These are phyloP conservation scores for Arthrobotrys sinensis DNA, from an alignment of 2,329 filamentous ascomycete genomes.

Conservation along the genomic window DNA sequence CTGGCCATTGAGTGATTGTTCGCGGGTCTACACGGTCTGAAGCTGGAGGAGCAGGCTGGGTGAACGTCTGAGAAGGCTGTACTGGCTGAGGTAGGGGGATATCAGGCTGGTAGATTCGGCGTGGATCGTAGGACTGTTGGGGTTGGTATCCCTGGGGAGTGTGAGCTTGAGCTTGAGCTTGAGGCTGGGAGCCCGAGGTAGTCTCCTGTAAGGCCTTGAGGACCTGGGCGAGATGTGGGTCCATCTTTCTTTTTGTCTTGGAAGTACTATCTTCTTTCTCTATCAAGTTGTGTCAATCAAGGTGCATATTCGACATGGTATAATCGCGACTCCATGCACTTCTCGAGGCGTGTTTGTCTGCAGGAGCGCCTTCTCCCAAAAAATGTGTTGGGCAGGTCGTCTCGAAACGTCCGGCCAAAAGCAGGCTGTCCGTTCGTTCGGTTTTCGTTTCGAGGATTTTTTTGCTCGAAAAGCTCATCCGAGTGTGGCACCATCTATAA, in stretches of 20 bases:
- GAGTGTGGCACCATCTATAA: conserved; percentile 42
- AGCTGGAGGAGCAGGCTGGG: conserved; percentile 1
- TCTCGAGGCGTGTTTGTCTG: neutral
- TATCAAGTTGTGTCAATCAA: neutral
- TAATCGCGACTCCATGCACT: neutral
- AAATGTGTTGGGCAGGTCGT: conserved; percentile 59
- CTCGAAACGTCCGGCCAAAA: conserved; percentile 20
- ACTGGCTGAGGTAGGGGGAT: conserved; percentile 8
- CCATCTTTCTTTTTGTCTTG: conserved; percentile 28
- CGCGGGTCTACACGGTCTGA: conserved; percentile 50
- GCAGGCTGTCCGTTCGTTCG: no score
- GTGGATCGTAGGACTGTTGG: conserved; percentile 46
- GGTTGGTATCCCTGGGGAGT: neutral
- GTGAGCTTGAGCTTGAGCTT: neutral
- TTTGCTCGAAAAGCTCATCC: conserved; percentile 25
- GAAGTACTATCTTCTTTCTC: neutral
- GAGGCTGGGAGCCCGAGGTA: conserved; percentile 11
- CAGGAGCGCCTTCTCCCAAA: neutral
- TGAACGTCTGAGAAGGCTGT: neutral
- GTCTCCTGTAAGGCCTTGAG: conserved; percentile 45
- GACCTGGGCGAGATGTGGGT: conserved; percentile 56
- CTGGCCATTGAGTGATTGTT: conserved; percentile 62
- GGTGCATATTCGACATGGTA: neutral
- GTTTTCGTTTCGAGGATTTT: conserved; percentile 41
- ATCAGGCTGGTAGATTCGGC: conserved; percentile 49